Evolutionary conservation across 1,139 yeast species (phyloP).

Genomic region (Pichia sp.): DNA sequence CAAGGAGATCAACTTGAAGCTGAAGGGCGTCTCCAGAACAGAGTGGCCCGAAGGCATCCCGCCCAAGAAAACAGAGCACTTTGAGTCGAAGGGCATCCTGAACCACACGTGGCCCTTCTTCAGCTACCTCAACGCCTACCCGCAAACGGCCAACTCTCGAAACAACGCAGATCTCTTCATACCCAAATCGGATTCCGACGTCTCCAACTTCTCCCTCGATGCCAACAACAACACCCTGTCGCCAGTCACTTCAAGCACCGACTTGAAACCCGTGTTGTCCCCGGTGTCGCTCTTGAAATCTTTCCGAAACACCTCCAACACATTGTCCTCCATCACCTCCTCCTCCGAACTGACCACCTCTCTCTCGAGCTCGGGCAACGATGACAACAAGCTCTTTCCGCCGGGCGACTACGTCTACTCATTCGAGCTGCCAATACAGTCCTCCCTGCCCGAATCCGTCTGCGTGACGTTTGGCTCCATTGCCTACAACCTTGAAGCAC

Average conservation of each 20-base stretch:
- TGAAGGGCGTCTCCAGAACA: slow-evolving; percentile 73
- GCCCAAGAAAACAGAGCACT: slow-evolving; percentile 66
- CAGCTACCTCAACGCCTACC: slow-evolving; percentile 33
- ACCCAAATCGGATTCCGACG: slow-evolving; percentile 32
- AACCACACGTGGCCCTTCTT: slow-evolving; percentile 93
- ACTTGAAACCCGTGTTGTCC: slow-evolving; percentile 28
- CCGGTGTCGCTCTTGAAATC: slow-evolving; percentile 36
- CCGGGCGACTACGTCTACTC: slow-evolving; percentile 92
- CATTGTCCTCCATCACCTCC: slow-evolving; percentile 22
- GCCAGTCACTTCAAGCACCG: slow-evolving; percentile 25
- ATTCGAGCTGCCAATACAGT: slow-evolving; percentile 83
- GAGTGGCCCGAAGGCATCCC: slow-evolving; percentile 99
- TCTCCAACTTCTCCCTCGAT: slow-evolving; percentile 35
- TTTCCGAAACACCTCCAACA: slow-evolving; percentile 14
- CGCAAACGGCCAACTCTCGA: slow-evolving; percentile 34
- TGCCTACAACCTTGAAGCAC: slow-evolving; percentile 61
- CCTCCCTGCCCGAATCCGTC: slow-evolving; percentile 78
- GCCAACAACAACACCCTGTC: slow-evolving; percentile 21
- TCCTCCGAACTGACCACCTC: not conserved
- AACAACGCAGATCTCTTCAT: slow-evolving; percentile 55
- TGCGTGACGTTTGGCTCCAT: slow-evolving; percentile 80
- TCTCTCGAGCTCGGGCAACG: slow-evolving; percentile 17
- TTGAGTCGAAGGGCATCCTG: slow-evolving; percentile 62
- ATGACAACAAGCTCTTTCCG: slow-evolving; percentile 41
- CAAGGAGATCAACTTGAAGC: slow-evolving; percentile 59